Evolutionary conservation across 1,284 basidiomycete species (phyloP).

Genomic region (Naganishia sp.): DNA sequence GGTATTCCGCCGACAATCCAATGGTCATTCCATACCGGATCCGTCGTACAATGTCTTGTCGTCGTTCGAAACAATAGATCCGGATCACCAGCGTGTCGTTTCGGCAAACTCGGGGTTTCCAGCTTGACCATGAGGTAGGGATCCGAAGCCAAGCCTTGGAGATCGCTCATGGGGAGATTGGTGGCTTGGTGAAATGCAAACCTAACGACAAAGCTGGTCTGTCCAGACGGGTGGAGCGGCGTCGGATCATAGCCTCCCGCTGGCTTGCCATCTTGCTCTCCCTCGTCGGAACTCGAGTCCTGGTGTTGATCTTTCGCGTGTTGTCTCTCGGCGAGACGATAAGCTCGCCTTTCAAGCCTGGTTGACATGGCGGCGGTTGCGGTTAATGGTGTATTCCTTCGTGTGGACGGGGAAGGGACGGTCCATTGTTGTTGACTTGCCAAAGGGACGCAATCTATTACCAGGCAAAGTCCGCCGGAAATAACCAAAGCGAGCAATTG

Average conservation of each 20-base stretch:
- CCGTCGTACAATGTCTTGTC: slow-evolving; percentile 51
- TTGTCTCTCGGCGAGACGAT: slow-evolving; percentile 17
- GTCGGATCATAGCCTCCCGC: slow-evolving; percentile 46
- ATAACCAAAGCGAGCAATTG: neutral
- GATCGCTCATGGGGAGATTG: slow-evolving; percentile 56
- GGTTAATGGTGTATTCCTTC: no score
- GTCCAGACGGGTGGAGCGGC: slow-evolving; percentile 37
- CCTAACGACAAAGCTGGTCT: slow-evolving; percentile 53
- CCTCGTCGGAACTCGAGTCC: slow-evolving; percentile 6
- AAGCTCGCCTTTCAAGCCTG: slow-evolving; percentile 7
- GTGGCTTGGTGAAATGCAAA: slow-evolving; percentile 55
- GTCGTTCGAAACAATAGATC: slow-evolving; percentile 54
- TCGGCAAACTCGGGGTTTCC: slow-evolving; percentile 38
- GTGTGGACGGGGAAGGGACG: no score
- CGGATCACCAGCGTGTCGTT: slow-evolving; percentile 46
- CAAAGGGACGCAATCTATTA: no score
- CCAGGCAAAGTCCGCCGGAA: neutral
- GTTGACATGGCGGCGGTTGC: neutral
- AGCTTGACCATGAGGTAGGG: slow-evolving; percentile 55
- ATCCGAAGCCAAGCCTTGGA: slow-evolving; percentile 53
- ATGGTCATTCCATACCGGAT: slow-evolving; percentile 54
- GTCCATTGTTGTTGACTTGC: no score
- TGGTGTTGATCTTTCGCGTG: neutral
- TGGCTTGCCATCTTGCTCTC: slow-evolving; percentile 36
- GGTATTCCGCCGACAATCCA: slow-evolving; percentile 59